phyloP scores from a whole-genome alignment of 2,329 filamentous ascomycete genomes.

The Neofusicoccum parvum region DNA sequence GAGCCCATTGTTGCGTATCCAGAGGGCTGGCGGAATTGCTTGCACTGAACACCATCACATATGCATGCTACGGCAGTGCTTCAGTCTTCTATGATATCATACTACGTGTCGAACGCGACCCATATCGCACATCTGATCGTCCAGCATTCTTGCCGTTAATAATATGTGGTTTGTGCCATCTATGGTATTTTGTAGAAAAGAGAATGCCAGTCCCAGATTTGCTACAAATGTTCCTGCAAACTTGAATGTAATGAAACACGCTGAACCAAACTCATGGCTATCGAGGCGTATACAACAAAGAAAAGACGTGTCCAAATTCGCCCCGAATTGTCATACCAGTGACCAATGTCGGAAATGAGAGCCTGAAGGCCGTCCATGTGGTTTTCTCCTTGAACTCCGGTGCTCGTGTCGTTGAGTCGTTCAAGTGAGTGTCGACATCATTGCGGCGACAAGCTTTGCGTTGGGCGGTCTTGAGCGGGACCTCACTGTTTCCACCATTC shows the following conservation, averaged over 20 bases:
- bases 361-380: neutral
- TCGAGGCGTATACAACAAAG: neutral
- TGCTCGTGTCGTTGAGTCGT: neutral
- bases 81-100: no score
- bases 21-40: no score
- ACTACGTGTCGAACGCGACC: no score
- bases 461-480: slow-evolving; percentile 35
- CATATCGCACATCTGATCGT: neutral
- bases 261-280: neutral
- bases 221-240: neutral
- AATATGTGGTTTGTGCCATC: slow-evolving; percentile 13
- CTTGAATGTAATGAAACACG: neutral
- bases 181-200: slow-evolving; percentile 10
- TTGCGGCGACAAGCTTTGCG: slow-evolving; percentile 47
- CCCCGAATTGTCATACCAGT: slow-evolving; percentile 5
- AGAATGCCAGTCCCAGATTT: neutral
- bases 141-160: slow-evolving; percentile 1
- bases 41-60: no score
- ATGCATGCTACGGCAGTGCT: no score
- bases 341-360: neutral
- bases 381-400: neutral
- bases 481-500: slow-evolving; percentile 38
- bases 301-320: neutral
- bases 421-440: slow-evolving; percentile 47
- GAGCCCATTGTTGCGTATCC: neutral